Percentiles rank a stretch among this genome's conserved stretches.
Conservation (phyloP, 805 yeast genomes). For the Metschnikowia dekortorum region DNA sequence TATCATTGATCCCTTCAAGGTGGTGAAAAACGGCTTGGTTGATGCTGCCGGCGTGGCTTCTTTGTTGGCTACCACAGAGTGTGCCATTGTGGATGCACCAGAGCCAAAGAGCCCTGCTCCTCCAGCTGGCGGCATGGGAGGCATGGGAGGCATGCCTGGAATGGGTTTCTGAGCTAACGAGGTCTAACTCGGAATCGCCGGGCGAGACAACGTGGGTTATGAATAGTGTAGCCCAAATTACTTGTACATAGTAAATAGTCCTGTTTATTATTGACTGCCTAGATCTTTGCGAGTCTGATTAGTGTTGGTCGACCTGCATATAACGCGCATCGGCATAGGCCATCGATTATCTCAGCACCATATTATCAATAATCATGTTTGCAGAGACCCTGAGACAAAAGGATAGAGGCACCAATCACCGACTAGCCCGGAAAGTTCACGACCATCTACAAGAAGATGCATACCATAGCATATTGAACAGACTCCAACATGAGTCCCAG, state of each 20-base stretch:
- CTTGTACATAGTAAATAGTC: slow-evolving; percentile 7
- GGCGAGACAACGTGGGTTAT: background rate
- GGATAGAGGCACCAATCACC: background rate
- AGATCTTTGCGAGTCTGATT: background rate
- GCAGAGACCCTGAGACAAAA: slow-evolving; percentile 4
- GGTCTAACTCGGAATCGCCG: background rate
- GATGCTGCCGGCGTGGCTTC: slow-evolving; percentile 99
- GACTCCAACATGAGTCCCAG: background rate
- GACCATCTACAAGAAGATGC: background rate
- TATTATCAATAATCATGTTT: background rate
- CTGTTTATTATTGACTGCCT: background rate
- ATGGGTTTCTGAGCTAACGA: slow-evolving; percentile 28
- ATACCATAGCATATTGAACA: background rate
- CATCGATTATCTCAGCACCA: background rate
- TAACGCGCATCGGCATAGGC: background rate
- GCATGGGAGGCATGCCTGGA: slow-evolving; percentile 24
- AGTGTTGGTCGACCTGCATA: background rate
- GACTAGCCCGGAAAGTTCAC: background rate
- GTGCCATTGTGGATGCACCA: slow-evolving; percentile 96
- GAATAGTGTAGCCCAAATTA: background rate
- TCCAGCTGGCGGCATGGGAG: slow-evolving; percentile 49
- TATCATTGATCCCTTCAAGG: slow-evolving; percentile 98
- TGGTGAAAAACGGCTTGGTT: slow-evolving; percentile 89
- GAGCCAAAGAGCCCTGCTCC: slow-evolving; percentile 57
- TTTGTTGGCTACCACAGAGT: slow-evolving; percentile 94